Conservation (phyloP, 2,329 filamentous ascomycete species). For the Eutypella sp. region DNA sequence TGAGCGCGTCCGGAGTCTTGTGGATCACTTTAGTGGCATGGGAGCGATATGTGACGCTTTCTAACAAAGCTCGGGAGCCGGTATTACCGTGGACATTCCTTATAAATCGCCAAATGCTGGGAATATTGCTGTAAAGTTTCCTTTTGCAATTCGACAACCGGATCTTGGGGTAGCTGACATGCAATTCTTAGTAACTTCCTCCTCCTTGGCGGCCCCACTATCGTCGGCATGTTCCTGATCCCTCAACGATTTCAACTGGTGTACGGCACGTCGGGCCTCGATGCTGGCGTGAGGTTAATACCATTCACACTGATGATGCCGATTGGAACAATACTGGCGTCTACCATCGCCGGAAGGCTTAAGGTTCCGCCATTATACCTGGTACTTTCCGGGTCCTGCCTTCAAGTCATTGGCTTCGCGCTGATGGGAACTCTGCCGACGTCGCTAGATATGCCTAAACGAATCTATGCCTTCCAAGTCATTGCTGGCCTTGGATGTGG, state of each 20-base stretch:
- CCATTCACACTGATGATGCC: slow-evolving; percentile 12
- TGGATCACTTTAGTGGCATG: slow-evolving; percentile 11
- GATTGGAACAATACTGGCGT: slow-evolving; percentile 4
- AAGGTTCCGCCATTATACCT: slow-evolving; percentile 13
- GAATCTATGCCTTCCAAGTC: slow-evolving; percentile 11
- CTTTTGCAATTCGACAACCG: neutral
- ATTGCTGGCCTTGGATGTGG: slow-evolving; percentile 12
- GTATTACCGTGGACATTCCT: slow-evolving; percentile 17
- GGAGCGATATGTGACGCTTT: slow-evolving; percentile 14
- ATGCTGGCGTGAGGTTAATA: slow-evolving; percentile 14
- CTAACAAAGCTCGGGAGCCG: slow-evolving; percentile 8
- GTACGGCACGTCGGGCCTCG: slow-evolving; percentile 10
- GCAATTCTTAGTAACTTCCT: slow-evolving; percentile 7
- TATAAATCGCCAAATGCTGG: slow-evolving; percentile 13
- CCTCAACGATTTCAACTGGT: slow-evolving; percentile 17
- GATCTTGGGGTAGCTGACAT: slow-evolving; percentile 1
- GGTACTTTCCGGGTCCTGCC: slow-evolving; percentile 3
- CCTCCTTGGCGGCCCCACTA: slow-evolving; percentile 6
- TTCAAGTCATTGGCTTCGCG: slow-evolving; percentile 14
- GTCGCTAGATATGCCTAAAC: slow-evolving; percentile 2
- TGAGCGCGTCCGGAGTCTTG: slow-evolving; percentile 10
- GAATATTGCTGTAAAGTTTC: slow-evolving; percentile 12
- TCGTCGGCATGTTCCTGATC: slow-evolving; percentile 10
- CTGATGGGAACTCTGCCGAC: slow-evolving; percentile 5
- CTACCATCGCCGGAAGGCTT: slow-evolving; percentile 3